Base-by-base conservation (phyloP, 2,329 filamentous ascomycete genomes). In the Dendrostoma leiphaemia region DNA sequence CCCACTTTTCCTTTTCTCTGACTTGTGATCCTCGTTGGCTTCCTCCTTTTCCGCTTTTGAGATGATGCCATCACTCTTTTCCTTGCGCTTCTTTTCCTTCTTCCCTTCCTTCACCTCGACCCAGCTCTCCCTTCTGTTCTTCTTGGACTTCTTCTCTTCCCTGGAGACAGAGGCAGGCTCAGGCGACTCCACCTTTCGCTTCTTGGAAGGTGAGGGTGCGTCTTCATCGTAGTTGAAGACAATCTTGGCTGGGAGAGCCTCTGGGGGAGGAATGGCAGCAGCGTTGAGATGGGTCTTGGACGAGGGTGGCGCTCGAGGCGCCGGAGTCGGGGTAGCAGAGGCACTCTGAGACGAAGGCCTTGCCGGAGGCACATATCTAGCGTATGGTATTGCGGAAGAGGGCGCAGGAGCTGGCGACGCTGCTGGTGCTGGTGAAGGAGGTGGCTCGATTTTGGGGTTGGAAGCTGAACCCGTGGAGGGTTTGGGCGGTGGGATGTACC, bases 1-100 rank as follows among this genome's bases (percentile, higher is more conserved):
- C 1, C 81, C 80, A 61, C 81, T 85, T 19, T 77, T 71, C 35
- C 79, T 76, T 60, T 82, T 83, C 41, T 60, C 67, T 50, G 67
- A 65, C 61, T 70, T 67, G 62, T 71, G 69, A 3, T 26, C 43
- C 64, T 71, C 61, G 28, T 65, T 71, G 62, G 75, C 46, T 23
- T 56, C 55, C 26, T 43, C 56, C 21, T 34, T 28, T 12, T 66
- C 67, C 23, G n/a, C n/a, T n/a, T 62, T 65, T 41, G 54, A 24
- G 60, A 65, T 55, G 49, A 61, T 8, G 12, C 19, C 60, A 23
- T 62, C 56, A 32, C 63, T 48, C 59, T 60, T 48, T 61, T 64
- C 47, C 60, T 61, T 65, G 64, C 34, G 71, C 67, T 52, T 74
- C 65, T 60, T 73, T 43, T 37, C 51, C 24, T 37, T 57, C 47